Evolutionary conservation across 306 rosid genomes (phyloP).

Genomic region (Hippophae tibetana): DNA sequence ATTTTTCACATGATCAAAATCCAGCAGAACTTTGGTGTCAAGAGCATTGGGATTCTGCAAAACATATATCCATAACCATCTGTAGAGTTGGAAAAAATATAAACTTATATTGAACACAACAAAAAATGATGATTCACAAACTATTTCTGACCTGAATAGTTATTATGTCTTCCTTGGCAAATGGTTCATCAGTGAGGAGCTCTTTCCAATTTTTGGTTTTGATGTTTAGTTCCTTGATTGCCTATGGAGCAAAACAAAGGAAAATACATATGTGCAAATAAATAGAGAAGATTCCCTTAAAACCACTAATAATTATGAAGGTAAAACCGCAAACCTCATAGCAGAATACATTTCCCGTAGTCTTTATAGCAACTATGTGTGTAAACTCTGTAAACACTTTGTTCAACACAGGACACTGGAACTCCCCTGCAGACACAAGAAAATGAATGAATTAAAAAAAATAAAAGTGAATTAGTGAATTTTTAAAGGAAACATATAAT

Average conservation of each 20-base stretch:
- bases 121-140: conserved; percentile 12
- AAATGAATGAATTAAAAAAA: conserved; percentile 8
- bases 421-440: conserved; percentile 57
- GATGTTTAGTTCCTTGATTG: conserved; percentile 83
- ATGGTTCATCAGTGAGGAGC: conserved; percentile 89
- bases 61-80: conserved; percentile 15
- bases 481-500: background rate
- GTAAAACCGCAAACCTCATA: conserved; percentile 59
- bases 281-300: background rate
- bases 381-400: conserved; percentile 96
- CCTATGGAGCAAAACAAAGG: conserved; percentile 32
- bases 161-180: conserved; percentile 71
- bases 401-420: conserved; percentile 87
- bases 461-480: background rate
- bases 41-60: conserved; percentile 93
- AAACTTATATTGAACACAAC: conserved; percentile 11
- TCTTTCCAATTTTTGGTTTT: conserved; percentile 98
- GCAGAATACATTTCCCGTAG: conserved; percentile 94
- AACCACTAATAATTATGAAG: background rate
- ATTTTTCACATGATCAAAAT: conserved; percentile 83
- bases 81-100: conserved; percentile 12
- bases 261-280: conserved; percentile 3
- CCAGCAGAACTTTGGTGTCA: conserved; percentile 70
- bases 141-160: conserved; percentile 68
- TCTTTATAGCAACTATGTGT: conserved; percentile 86